Conservation (phyloP, 2,329 filamentous ascomycete species). For the Fusarium pseudograminearum region DNA sequence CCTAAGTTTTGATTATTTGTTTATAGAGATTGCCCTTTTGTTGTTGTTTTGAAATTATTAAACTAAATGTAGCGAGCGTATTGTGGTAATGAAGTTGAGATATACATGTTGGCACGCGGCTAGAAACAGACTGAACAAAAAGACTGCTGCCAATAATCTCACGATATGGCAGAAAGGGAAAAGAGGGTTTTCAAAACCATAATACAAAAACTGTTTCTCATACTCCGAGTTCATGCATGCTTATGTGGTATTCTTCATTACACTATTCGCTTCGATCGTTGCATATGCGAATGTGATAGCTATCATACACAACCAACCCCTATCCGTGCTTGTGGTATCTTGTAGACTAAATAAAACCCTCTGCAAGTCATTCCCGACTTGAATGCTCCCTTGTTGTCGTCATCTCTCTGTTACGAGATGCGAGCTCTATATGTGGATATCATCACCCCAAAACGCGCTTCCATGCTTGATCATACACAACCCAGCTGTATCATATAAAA, state of each 20-base stretch:
- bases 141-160: neutral
- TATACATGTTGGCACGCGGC: constrained; percentile 6
- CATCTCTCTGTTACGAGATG: constrained; percentile 33
- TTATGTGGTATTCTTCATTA: neutral
- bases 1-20: constrained; percentile 23
- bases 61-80: constrained; percentile 6
- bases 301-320: constrained; percentile 7
- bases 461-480: constrained; percentile 31
- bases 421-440: constrained; percentile 40
- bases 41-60: neutral
- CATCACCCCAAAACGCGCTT: constrained; percentile 29
- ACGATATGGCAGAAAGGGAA: neutral
- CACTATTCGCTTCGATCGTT: neutral
- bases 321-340: constrained; percentile 15
- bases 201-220: neutral
- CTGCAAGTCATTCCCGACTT: constrained; percentile 21
- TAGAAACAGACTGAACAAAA: constrained; percentile 6
- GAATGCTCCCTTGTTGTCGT: constrained; percentile 14
- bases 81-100: constrained; percentile 41
- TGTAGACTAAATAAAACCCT: constrained; percentile 17
- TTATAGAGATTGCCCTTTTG: neutral
- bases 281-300: constrained; percentile 1
- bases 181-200: neutral
- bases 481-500: constrained; percentile 18
- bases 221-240: neutral